Conservation (phyloP, 2,329 filamentous ascomycete genomes). For the Sclerotinia nivalis region DNA sequence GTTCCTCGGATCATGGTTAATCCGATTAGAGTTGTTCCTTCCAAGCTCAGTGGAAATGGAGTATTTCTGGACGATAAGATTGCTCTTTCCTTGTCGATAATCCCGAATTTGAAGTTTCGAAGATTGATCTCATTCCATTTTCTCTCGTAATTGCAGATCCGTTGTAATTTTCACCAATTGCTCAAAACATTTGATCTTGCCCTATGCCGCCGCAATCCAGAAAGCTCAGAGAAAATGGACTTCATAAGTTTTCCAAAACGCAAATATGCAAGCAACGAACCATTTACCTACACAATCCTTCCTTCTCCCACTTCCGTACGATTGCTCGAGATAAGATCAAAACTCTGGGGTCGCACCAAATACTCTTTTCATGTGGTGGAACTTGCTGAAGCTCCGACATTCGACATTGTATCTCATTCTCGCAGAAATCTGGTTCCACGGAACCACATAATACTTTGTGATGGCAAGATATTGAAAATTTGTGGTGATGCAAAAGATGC, state of each 20-base stretch:
- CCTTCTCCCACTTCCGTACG: conserved; percentile 13
- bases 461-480: background rate
- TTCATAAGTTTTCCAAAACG: background rate
- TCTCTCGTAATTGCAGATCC: background rate
- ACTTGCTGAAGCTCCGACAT: conserved; percentile 3
- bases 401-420: conserved; percentile 18
- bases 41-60: background rate
- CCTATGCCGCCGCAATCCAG: background rate
- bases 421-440: conserved; percentile 12
- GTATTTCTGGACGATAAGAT: background rate
- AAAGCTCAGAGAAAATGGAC: background rate
- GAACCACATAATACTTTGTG: conserved; percentile 8
- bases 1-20: background rate
- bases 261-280: background rate
- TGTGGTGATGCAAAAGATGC: conserved; percentile 9
- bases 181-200: background rate
- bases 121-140: background rate
- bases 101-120: too few species aligned
- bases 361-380: conserved; percentile 15
- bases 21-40: background rate
- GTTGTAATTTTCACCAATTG: background rate
- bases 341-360: background rate
- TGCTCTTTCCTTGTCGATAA: background rate
- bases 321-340: conserved; percentile 18
- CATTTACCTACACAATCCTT: conserved; percentile 10